Evolutionary conservation across 495 filamentous ascomycete genomes (phyloP), one percentile per base, ranked within the genome.

Genomic region (Lepidopterella palustris): DNA sequence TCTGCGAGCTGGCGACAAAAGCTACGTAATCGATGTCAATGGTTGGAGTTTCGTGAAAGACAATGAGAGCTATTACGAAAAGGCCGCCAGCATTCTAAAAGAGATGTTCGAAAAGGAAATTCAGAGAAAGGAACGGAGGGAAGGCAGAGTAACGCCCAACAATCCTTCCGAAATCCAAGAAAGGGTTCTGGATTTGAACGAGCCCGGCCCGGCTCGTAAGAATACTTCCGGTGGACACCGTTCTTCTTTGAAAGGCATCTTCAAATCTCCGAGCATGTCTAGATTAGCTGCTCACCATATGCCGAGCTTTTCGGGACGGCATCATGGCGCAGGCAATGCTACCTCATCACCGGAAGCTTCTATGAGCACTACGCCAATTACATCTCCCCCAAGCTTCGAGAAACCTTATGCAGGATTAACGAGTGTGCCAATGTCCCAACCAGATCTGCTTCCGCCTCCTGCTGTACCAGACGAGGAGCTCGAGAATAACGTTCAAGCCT

Each of bases 11-110:
- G 84, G 81, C 25, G 88, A 89, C 15, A 90, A 86, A 73, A 97
- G 92, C 71, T 97, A 89, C 73, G 93, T 99, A 13, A 97, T 99
- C 61, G 93, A 99, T 69, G 95, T 99, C 60, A 99, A 99, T 72
- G 93, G 93, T 18, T 99, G 93, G 93, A 97, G 92, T 68, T 99
- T 99, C 69, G 93, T 99, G 68, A 99, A 99, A 73, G 93, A 99
- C 73, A 99, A 99, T 68, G 90, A 96, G 47, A 90, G 95, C 48
- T 99, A 99, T 66, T 99, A 99, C 66, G 89, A 97, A 67, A 88
- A 88, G 67, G 92, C 87, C 64, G 85, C 93, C 13, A 83, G 74
- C 51, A 95, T 97, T 55, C 75, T 99, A 32, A 86, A 84, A 64
- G 83, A 93, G 6, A 89, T 89, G 69, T 99, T 97, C 68, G 74